Evolutionary conservation across 192 early-diverging fungal genomes (phyloP), one percentile per base, ranked within the genome.

Genomic region (Podila minutissima): DNA sequence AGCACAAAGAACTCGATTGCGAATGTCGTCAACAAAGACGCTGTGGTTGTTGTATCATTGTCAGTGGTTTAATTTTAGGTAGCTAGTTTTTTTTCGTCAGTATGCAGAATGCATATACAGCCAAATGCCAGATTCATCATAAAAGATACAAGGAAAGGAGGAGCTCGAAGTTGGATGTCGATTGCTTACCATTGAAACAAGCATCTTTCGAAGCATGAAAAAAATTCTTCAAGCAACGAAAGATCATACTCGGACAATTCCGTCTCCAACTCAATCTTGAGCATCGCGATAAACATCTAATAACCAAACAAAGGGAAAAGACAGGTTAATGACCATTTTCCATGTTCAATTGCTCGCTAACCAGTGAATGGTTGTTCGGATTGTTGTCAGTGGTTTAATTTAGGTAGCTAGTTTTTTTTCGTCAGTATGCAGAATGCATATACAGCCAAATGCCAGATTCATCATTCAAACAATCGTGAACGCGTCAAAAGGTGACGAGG

Each of bases 41-140:
- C 10, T 26, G 24, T 24, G 53, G 51, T 55, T 26, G n/a, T 55
- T 55, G 53, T 55, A 55, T 55, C 53, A 22, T 20, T 67, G 61
- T 79, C 76, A 79, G 76, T 64, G 49, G 48, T 51, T 69, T 64
- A 68, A 68, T 35, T 66, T 64, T 35, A 81, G 77, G 77, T 81
- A 81, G 77, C 77, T 81, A 72, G 70, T 63, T 72, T 81, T 81
- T 81, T 81, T 13, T 81, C 77, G 77, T 81, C 77, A 81, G 77
- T 65, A 67, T 61, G 20, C 77, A 81, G 71, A 81, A 81, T 65
- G 77, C 33, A 61, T 67, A 70, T 81, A 81, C 77, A 81, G 77
- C 77, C 77, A 81, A 81, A 81, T 81, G 77, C 77, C 77, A 73
- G 77, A 69, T 69, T 81, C 77, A 32, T n/a, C n/a, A n/a, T n/a